Base-by-base conservation (phyloP, 2,329 filamentous ascomycete genomes). In the Penicillium nordicum region DNA sequence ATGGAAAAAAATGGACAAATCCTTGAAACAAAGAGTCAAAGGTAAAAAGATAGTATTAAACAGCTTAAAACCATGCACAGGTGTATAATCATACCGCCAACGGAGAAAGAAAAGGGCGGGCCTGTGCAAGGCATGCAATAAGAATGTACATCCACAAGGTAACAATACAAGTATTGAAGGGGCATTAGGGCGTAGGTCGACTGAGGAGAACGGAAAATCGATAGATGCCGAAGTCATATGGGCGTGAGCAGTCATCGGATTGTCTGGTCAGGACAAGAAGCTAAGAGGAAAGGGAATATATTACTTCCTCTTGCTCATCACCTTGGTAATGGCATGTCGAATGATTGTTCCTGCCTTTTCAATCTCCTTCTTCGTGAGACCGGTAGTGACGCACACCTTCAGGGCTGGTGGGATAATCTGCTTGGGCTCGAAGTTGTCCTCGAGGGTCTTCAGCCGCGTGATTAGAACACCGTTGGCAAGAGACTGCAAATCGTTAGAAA, bases 261-360 rank as follows among this genome's bases (percentile, higher is more conserved):
- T 53, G 43, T 44, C 49, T 43, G 53, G 42, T 47, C 44, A 43
- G 55, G 29, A 55, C 54, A 50, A 52, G 57, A 49, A 43, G 49
- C 51, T 55, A 23, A 57, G 51, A 44, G 41, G 57, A 32, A 27
- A 25, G 36, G 43, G 48, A 57, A 42, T 42, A 25, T 18, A 75
- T 66, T 67, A 79, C 63, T 75, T 81, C 69, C 76, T 77, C 67
- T 77, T 77, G 65, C 80, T 83, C 82, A 99, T 86, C 59, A 97
- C 86, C 78, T 96, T 97, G 50, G 92, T 96, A 63, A 97, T 90
- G 14, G 94, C 93, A 76, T 97, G 92, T 58, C 93, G 83, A 64
- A 99, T 92, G 10, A 84, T 87, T 8, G 88, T 86, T 14, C 92
- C 94, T 0, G 94, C 91, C 79, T 95, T 96, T 78, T 99, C 95